Conservation (phyloP, 352 stramenopile species). For the Phytophthora pluvialis region DNA sequence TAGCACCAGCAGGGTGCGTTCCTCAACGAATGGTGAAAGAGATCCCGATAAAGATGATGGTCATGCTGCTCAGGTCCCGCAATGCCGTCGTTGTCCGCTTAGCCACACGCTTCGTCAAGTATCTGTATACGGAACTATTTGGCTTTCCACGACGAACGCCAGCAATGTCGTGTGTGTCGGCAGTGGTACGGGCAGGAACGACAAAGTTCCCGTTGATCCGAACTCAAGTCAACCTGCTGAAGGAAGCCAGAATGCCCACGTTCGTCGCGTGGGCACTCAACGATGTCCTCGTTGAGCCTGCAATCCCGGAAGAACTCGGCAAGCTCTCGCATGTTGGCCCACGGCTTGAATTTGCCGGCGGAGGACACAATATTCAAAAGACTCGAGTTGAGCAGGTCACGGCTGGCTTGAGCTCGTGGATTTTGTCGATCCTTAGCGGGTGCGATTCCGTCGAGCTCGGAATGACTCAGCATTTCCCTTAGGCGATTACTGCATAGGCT, state of each 20-base stretch:
- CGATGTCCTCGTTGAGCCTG: slow-evolving; percentile 51
- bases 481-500: not conserved
- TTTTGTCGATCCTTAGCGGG: slow-evolving; percentile 20
- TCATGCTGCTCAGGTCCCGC: slow-evolving; percentile 25
- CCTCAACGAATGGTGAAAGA: slow-evolving; percentile 51
- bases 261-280: slow-evolving; percentile 56
- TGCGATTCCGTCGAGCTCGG: slow-evolving; percentile 20
- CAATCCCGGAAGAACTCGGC: slow-evolving; percentile 49
- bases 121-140: slow-evolving; percentile 50
- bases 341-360: slow-evolving; percentile 49
- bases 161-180: slow-evolving; percentile 44
- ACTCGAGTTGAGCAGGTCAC: slow-evolving; percentile 46
- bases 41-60: slow-evolving; percentile 37
- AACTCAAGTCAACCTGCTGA: slow-evolving; percentile 36
- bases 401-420: slow-evolving; percentile 34
- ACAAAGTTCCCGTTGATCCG: slow-evolving; percentile 51
- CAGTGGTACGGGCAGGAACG: slow-evolving; percentile 48
- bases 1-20: slow-evolving; percentile 49
- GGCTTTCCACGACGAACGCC: slow-evolving; percentile 39
- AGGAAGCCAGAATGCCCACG: slow-evolving; percentile 30
- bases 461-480: slow-evolving; percentile 31
- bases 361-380: slow-evolving; percentile 74
- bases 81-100: slow-evolving; percentile 36
- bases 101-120: slow-evolving; percentile 34
- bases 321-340: slow-evolving; percentile 37